Evolutionary conservation across 202 grass and related monocot species (phyloP), one percentile per base, ranked within the genome.

Genomic region (Zoysia matrella): DNA sequence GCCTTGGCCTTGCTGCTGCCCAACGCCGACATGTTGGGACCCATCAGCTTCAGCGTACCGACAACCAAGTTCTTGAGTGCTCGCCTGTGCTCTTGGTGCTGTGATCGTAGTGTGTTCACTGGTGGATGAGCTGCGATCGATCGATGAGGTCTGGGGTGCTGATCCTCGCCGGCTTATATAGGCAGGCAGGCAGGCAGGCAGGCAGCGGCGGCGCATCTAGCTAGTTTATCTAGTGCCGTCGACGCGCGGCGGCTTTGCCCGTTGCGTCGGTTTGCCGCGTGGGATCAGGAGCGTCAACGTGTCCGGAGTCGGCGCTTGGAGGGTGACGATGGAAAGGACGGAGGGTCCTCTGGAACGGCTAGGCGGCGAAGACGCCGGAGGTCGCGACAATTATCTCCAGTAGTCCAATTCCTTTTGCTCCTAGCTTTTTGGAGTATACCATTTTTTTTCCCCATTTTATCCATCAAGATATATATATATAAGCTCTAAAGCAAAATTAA

Each of bases 41-140:
- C 81, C 86, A 84, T 88, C 22, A 22, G 0, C 22, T 22, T 22
- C 22, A 22, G 22, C 22, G 22, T 22, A 22, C 22, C 22, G 22
- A 22, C 22, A 22, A 22, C 22, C 22, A 22, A 22, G 22, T 22
- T 22, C 22, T 22, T 22, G 22, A 22, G 53, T 55, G 12, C 13
- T 55, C 15, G 53, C 53, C 15, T 13, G 11, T 22, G 22, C 22
- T 22, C 22, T 22, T 22, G 22, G 22, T 22, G 22, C 22, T 22
- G 13, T 56, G 54, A n/a, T 56, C 12, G 53, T 14, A 14, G 3
- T 2, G 11, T 14, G 2, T 51, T 7, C 8, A 3, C 54, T 56
- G 22, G 22, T 22, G 22, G 22, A 22, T 22, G 22, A 22, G 22
- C 22, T 22, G 22, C 22, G 22, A 22, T 13, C 54, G 14, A 56